Evolutionary conservation across 768 basidiomycete genomes (phyloP).

Genomic region (Cystofilobasidium bisporidii): DNA sequence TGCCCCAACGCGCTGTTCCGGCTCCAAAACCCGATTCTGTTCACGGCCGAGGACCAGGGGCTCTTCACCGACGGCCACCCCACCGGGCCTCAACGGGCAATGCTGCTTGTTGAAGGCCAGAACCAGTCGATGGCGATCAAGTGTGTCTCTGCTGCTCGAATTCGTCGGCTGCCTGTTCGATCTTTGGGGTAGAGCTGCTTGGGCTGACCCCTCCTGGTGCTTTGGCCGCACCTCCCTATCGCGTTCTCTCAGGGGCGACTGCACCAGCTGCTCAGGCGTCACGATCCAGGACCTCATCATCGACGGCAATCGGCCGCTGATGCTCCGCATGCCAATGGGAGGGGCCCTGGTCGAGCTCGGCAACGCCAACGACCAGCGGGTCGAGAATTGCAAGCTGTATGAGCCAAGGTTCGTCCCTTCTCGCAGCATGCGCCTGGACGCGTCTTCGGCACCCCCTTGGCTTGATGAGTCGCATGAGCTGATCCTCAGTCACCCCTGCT

Average conservation of each 20-base stretch:
- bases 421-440: no score
- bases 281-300: conserved; percentile 36
- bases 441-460: background rate
- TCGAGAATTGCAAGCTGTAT: conserved; percentile 38
- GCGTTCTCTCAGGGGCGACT: conserved; percentile 37
- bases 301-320: conserved; percentile 39
- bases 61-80: conserved; percentile 39
- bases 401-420: conserved; percentile 38
- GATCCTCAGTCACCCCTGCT: background rate
- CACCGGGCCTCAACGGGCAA: conserved; percentile 34
- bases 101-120: conserved; percentile 38
- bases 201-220: no score
- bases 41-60: conserved; percentile 38
- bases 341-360: conserved; percentile 39
- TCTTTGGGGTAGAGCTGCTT: background rate
- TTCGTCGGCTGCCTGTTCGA: background rate
- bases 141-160: conserved; percentile 30
- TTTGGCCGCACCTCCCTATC: background rate
- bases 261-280: conserved; percentile 33
- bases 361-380: conserved; percentile 37
- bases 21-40: conserved; percentile 35
- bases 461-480: no score
- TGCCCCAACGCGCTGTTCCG: conserved; percentile 39
- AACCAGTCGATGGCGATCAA: conserved; percentile 38
- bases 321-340: conserved; percentile 37